Evolutionary conservation across 257 asterid genomes (phyloP).

Genomic region (Solanum clarkiae): DNA sequence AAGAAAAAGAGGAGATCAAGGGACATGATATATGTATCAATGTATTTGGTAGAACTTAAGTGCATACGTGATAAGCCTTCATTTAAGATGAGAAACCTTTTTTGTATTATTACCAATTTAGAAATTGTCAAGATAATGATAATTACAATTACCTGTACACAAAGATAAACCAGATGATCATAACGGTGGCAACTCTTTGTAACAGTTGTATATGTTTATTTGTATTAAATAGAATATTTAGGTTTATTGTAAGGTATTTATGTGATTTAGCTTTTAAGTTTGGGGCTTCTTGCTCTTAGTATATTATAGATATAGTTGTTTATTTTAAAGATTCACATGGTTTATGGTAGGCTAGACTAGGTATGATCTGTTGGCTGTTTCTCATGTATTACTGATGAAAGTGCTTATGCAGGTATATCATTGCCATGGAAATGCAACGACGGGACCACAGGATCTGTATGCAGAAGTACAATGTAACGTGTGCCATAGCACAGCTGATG

Average conservation of each 20-base stretch:
- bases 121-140: not conserved
- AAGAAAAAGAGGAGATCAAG: not conserved
- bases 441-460: constrained; percentile 34
- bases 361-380: not conserved
- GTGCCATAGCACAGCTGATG: constrained; percentile 35
- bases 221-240: not conserved
- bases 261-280: not conserved
- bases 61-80: not conserved
- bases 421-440: constrained; percentile 37
- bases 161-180: not conserved
- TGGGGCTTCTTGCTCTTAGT: not conserved
- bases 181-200: not conserved
- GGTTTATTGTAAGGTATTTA: not conserved
- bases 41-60: not conserved
- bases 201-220: not conserved
- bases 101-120: not conserved
- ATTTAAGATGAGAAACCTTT: not conserved
- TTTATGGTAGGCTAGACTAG: not conserved
- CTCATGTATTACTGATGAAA: not conserved
- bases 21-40: not conserved
- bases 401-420: constrained; percentile 29
- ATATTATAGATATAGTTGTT: not conserved
- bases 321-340: not conserved
- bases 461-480: constrained; percentile 37
- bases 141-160: not conserved